Conservation (phyloP, 331 rosid genomes). For the Pyrus hybrid region DNA sequence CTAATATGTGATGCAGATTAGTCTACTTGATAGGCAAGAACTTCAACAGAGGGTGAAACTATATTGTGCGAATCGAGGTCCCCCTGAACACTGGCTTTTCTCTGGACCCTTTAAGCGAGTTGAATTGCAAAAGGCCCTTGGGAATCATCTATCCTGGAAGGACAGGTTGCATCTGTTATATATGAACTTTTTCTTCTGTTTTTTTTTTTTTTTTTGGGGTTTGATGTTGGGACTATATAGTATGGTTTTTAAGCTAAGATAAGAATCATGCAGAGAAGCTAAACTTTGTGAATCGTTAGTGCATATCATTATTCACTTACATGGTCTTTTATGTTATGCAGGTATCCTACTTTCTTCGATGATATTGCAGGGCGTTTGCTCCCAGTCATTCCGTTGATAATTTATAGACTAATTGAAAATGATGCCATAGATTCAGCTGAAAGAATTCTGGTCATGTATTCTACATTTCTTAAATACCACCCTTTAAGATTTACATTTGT, state of each 20-base stretch:
- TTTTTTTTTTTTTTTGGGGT: neutral
- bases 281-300: neutral
- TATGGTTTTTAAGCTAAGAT: conserved; percentile 3
- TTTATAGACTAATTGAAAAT: conserved; percentile 90
- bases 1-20: conserved; percentile 46
- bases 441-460: conserved; percentile 54
- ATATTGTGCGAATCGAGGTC: conserved; percentile 48
- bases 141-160: conserved; percentile 95
- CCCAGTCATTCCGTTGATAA: conserved; percentile 87
- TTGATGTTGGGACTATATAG: neutral
- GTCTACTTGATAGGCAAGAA: conserved; percentile 91
- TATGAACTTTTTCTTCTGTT: neutral
- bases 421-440: conserved; percentile 86
- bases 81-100: conserved; percentile 84
- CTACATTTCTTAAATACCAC: conserved; percentile 61
- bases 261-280: neutral
- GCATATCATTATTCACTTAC: conserved; percentile 14
- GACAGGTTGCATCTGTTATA: conserved; percentile 57
- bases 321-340: conserved; percentile 16
- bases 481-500: conserved; percentile 90
- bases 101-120: conserved; percentile 56
- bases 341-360: conserved; percentile 90
- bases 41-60: conserved; percentile 76
- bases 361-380: conserved; percentile 91
- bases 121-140: conserved; percentile 90